A percentile compares a stretch with the other conserved stretches of the same genome.
Evolutionary conservation across 1,139 yeast species (phyloP).

Genomic region (Suhomyces maxii): DNA sequence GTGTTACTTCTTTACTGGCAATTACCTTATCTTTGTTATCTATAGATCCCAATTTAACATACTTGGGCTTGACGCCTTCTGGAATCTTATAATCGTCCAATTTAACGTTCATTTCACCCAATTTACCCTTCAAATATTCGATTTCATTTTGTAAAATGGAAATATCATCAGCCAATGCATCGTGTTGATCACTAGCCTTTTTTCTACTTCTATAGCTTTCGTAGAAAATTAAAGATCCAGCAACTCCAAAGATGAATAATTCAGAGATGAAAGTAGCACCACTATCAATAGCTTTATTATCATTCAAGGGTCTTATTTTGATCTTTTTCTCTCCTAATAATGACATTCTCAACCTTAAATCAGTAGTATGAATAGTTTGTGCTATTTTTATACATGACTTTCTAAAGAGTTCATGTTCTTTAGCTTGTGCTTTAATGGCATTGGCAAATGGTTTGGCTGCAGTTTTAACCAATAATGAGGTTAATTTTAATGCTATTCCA

Average conservation of each 20-base stretch:
- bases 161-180: constrained; percentile 68
- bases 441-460: constrained; percentile 82
- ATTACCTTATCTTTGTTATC: background rate
- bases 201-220: constrained; percentile 70
- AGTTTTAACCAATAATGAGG: constrained; percentile 73
- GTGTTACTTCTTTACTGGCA: no score
- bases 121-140: constrained; percentile 53
- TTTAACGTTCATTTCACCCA: constrained; percentile 40
- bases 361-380: constrained; percentile 69
- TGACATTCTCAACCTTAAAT: constrained; percentile 60
- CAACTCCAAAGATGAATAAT: constrained; percentile 72
- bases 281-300: constrained; percentile 77
- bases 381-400: constrained; percentile 68
- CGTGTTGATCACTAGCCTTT: constrained; percentile 63
- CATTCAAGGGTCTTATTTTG: constrained; percentile 76
- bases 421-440: constrained; percentile 71
- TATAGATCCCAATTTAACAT: constrained; percentile 28
- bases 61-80: constrained; percentile 44
- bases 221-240: constrained; percentile 74
- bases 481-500: constrained; percentile 70
- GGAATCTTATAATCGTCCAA: constrained; percentile 52
- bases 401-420: constrained; percentile 67
- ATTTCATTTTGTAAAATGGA: constrained; percentile 68
- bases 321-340: constrained; percentile 60
- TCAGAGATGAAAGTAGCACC: constrained; percentile 84